phyloP scores from a whole-genome alignment of 2,329 filamentous ascomycete species.

The Fusarium burgessii region DNA sequence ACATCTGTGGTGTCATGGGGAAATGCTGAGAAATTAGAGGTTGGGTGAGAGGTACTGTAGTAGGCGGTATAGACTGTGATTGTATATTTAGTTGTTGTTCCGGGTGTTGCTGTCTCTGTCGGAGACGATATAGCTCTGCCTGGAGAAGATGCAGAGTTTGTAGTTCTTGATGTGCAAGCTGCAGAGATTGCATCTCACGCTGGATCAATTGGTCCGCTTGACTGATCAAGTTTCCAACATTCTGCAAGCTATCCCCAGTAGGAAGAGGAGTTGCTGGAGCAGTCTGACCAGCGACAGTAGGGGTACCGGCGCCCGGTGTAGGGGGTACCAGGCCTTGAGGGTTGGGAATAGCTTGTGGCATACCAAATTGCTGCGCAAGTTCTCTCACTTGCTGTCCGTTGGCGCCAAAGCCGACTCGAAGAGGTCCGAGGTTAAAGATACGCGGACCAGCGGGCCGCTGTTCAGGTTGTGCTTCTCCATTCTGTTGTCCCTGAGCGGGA shows the following conservation, averaged over 20 bases:
- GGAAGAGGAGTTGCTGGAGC: slow-evolving; percentile 35
- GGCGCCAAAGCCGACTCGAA: slow-evolving; percentile 82
- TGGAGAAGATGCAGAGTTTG: slow-evolving; percentile 75
- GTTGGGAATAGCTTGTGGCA: slow-evolving; percentile 50
- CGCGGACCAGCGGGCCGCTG: slow-evolving; percentile 60
- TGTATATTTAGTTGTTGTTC: slow-evolving; percentile 44
- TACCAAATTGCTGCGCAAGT: slow-evolving; percentile 72
- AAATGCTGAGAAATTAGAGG: slow-evolving; percentile 29
- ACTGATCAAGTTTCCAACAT: slow-evolving; percentile 70
- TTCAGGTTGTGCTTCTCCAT: slow-evolving; percentile 40
- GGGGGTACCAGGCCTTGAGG: slow-evolving; percentile 41
- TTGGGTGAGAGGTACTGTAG: slow-evolving; percentile 21
- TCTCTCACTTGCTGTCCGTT: slow-evolving; percentile 74
- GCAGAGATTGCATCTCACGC: slow-evolving; percentile 73
- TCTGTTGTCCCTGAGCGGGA: slow-evolving; percentile 39
- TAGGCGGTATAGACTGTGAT: slow-evolving; percentile 19
- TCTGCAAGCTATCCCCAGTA: slow-evolving; percentile 52
- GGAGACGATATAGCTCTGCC: slow-evolving; percentile 74
- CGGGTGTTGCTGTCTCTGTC: slow-evolving; percentile 60
- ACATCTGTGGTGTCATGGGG: slow-evolving; percentile 34
- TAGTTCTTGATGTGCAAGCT: slow-evolving; percentile 74
- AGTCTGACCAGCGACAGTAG: slow-evolving; percentile 28
- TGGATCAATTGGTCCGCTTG: slow-evolving; percentile 77
- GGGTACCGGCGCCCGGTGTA: slow-evolving; percentile 31
- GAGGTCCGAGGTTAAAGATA: slow-evolving; percentile 79